Evolutionary conservation across 2,329 filamentous ascomycete genomes (phyloP).

Genomic region (Bipolaris victoriae): DNA sequence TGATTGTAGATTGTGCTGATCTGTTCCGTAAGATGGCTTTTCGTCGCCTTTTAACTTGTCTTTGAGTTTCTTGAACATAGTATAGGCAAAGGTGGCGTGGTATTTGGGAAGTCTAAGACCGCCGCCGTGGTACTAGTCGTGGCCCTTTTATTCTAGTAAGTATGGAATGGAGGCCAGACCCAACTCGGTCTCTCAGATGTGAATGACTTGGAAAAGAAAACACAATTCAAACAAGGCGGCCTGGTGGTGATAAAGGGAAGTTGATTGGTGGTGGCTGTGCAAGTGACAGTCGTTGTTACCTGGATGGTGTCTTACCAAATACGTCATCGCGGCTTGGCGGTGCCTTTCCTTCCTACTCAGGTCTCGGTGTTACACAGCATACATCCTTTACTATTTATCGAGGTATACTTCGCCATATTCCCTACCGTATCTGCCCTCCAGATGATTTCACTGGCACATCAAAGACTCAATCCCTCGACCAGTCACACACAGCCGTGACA

Average conservation of each 20-base stretch:
- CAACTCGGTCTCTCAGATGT: not conserved
- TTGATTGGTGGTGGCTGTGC: constrained; percentile 14
- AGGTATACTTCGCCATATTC: constrained; percentile 4
- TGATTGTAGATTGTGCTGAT: constrained; percentile 32
- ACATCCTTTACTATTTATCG: no score
- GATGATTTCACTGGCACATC: constrained; percentile 47
- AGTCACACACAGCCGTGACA: constrained; percentile 62
- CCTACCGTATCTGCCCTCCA: constrained; percentile 27
- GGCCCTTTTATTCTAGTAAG: not conserved
- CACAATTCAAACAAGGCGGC: not conserved
- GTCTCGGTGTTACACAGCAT: not conserved
- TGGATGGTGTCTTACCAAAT: constrained; percentile 4
- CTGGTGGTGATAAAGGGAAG: constrained; percentile 7
- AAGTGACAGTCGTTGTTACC: not conserved
- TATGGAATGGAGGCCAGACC: not conserved
- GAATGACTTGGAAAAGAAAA: not conserved
- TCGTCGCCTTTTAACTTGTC: constrained; percentile 43
- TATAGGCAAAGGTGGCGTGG: constrained; percentile 1
- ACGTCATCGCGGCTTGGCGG: constrained; percentile 21
- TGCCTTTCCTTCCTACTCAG: not conserved
- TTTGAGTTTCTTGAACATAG: constrained; percentile 47
- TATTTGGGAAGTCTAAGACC: not conserved
- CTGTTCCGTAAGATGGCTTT: constrained; percentile 20
- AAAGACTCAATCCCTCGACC: constrained; percentile 54
- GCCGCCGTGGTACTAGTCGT: not conserved